Conservation (phyloP, 306 rosid species). For the Vigna mungo region DNA sequence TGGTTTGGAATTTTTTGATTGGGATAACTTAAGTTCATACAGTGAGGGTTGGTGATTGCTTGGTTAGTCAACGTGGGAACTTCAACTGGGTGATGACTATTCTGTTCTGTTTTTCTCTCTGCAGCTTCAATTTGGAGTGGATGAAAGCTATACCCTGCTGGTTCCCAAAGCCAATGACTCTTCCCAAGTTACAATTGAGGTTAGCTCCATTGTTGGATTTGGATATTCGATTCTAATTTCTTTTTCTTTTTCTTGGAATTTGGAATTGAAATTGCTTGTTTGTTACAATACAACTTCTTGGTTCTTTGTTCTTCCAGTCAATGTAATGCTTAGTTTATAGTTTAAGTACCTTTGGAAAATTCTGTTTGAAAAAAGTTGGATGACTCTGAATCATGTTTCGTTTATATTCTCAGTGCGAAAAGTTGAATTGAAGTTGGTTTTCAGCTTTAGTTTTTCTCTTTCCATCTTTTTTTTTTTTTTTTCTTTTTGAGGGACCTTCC, state of each 20-base stretch:
- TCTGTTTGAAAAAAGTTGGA: background rate
- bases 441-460: background rate
- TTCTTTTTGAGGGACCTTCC: background rate
- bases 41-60: too few relatives aligned
- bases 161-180: slow-evolving; percentile 60
- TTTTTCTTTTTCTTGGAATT: background rate
- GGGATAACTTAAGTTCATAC: too few relatives aligned
- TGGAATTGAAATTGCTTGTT: slow-evolving; percentile 3
- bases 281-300: background rate
- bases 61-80: too few relatives aligned
- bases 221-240: background rate
- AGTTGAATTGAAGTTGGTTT: slow-evolving; percentile 22
- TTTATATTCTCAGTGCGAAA: background rate
- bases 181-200: slow-evolving; percentile 79
- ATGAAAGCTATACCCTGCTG: slow-evolving; percentile 82
- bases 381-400: background rate
- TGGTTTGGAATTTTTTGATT: too few relatives aligned
- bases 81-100: background rate
- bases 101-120: background rate
- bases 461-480: background rate
- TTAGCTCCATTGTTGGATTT: slow-evolving; percentile 56
- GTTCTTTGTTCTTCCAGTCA: background rate
- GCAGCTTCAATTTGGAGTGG: slow-evolving; percentile 95
- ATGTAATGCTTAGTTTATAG: background rate
- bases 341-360: background rate